These are phyloP conservation scores for Xylaria cubensis DNA, from an alignment of 495 filamentous ascomycete genomes.

Conservation along the genomic window DNA sequence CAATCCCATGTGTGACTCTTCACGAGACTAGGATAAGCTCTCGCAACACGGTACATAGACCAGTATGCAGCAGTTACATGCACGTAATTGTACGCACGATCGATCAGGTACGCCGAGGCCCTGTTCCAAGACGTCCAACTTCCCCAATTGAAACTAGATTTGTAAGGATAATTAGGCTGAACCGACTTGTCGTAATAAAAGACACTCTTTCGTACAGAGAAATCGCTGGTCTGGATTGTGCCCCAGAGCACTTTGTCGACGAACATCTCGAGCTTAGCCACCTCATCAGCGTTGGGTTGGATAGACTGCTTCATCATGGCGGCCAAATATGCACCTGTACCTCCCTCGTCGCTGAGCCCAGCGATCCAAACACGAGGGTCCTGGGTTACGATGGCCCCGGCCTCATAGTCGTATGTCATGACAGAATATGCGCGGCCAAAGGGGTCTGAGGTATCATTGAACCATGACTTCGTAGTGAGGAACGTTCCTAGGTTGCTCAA, in stretches of 20 bases:
- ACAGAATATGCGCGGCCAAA: constrained; percentile 56
- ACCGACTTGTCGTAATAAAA: constrained; percentile 57
- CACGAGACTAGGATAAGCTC: constrained; percentile 48
- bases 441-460: constrained; percentile 51
- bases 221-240: constrained; percentile 49
- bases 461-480: constrained; percentile 55
- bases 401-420: constrained; percentile 57
- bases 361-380: constrained; percentile 61
- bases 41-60: constrained; percentile 56
- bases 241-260: constrained; percentile 50
- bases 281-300: constrained; percentile 50
- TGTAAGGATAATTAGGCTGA: constrained; percentile 47
- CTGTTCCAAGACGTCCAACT: constrained; percentile 53
- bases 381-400: constrained; percentile 49
- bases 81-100: constrained; percentile 61
- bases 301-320: constrained; percentile 55
- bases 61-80: constrained; percentile 58
- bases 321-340: constrained; percentile 54
- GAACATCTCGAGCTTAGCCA: constrained; percentile 56
- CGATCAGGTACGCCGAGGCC: constrained; percentile 45
- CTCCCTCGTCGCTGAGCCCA: constrained; percentile 60
- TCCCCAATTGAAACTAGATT: constrained; percentile 46
- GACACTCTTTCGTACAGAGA: constrained; percentile 54
- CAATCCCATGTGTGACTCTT: constrained; percentile 49
- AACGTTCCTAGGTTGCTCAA: constrained; percentile 43